Evolutionary conservation across 345 rosid species (phyloP).

Genomic region (Dipteronia sinensis): DNA sequence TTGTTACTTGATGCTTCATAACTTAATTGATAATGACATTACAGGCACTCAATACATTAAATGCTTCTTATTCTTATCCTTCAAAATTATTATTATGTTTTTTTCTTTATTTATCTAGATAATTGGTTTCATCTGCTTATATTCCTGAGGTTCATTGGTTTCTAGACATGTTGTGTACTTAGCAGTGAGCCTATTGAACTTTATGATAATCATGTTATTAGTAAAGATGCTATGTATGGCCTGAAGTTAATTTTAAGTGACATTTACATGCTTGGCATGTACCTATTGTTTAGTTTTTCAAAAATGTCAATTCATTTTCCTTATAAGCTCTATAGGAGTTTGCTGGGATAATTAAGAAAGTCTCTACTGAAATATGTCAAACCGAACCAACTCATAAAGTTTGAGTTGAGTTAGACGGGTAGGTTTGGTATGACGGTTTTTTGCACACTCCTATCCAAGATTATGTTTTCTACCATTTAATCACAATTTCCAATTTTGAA

Average conservation of each 20-base stretch:
- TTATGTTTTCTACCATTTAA: too few relatives aligned
- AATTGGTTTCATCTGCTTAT: background rate
- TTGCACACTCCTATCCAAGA: too few relatives aligned
- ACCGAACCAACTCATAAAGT: too few relatives aligned
- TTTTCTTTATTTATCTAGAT: background rate
- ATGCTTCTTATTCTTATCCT: constrained; percentile 38
- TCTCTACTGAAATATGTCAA: too few relatives aligned
- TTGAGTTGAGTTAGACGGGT: too few relatives aligned
- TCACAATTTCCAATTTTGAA: too few relatives aligned
- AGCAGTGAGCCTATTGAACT: background rate
- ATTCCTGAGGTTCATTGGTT: background rate
- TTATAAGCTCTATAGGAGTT: background rate
- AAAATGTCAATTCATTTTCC: background rate
- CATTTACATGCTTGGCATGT: background rate
- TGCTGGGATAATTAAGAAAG: background rate
- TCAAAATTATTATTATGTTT: background rate
- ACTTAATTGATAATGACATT: constrained; percentile 13
- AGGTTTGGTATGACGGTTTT: too few relatives aligned
- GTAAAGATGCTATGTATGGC: background rate
- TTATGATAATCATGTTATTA: background rate
- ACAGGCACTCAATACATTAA: constrained; percentile 83
- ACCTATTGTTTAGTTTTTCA: background rate
- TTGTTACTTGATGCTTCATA: constrained; percentile 11
- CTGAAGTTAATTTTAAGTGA: background rate
- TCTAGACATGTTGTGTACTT: constrained; percentile 1